These are phyloP conservation scores for Globisporangium nagaii DNA, from an alignment of 352 stramenopile genomes.

Conservation along the genomic window DNA sequence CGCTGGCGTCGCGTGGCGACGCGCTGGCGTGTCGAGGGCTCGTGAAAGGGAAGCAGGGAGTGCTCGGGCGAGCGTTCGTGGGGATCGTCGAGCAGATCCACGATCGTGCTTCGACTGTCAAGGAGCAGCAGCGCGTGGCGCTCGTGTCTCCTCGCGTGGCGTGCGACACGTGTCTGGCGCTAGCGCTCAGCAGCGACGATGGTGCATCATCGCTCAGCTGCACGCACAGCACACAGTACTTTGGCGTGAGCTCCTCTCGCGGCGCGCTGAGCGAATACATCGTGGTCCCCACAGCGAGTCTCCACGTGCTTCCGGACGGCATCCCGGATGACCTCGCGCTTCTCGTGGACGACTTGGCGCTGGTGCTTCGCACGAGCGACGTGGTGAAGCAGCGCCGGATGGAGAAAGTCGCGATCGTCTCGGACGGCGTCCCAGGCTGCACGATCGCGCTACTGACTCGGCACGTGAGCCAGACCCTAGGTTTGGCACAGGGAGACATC, in stretches of 20 bases:
- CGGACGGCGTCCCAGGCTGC: slow-evolving; percentile 16
- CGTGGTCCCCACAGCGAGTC: slow-evolving; percentile 27
- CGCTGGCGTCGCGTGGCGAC: slow-evolving; percentile 29
- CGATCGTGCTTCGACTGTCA: neutral
- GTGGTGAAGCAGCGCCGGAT: slow-evolving; percentile 19
- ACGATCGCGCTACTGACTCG: slow-evolving; percentile 15
- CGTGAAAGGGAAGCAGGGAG: slow-evolving; percentile 27
- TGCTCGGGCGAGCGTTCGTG: slow-evolving; percentile 37
- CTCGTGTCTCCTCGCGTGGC: slow-evolving; percentile 22
- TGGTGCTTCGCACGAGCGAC: slow-evolving; percentile 27
- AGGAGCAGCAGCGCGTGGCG: slow-evolving; percentile 7
- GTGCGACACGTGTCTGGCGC: neutral
- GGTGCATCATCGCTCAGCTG: neutral
- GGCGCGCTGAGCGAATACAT: slow-evolving; percentile 39
- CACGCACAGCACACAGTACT: neutral
- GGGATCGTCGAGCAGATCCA: slow-evolving; percentile 25
- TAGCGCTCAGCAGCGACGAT: neutral
- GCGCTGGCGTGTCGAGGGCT: slow-evolving; percentile 23
- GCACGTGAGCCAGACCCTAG: slow-evolving; percentile 22
- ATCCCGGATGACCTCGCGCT: slow-evolving; percentile 41
- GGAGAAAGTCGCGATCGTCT: slow-evolving; percentile 22
- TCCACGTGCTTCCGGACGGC: slow-evolving; percentile 20
- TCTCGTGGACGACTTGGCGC: slow-evolving; percentile 28
- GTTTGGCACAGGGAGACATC: slow-evolving; percentile 17
- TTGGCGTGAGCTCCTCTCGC: slow-evolving; percentile 26